phyloP scores from a whole-genome alignment of 305 asterid genomes.

The Fraxinus sp. region DNA sequence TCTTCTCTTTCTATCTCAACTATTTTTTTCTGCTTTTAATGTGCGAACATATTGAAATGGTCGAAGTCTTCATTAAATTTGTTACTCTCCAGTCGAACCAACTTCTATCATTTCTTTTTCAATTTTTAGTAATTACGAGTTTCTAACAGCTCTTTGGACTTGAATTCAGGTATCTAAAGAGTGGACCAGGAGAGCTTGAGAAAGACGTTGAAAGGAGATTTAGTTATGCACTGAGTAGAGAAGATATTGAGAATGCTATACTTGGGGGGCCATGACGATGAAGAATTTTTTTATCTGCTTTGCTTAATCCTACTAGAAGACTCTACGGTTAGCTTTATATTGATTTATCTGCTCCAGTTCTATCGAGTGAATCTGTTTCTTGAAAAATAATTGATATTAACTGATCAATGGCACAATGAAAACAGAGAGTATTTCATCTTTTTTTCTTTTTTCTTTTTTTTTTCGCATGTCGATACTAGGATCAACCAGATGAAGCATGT shows the following conservation, averaged over 20 bases:
- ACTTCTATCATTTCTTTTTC: not conserved
- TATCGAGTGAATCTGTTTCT: not conserved
- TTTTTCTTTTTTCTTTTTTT: not conserved
- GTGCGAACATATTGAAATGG: not conserved
- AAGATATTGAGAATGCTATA: conserved; percentile 93
- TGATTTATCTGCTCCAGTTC: not conserved
- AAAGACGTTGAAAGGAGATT: conserved; percentile 91
- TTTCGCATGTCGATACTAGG: not conserved
- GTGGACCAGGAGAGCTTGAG: conserved; percentile 77
- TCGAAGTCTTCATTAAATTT: not conserved
- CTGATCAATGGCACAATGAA: not conserved
- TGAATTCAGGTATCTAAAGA: conserved; percentile 75
- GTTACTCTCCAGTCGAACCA: not conserved
- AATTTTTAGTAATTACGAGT: not conserved
- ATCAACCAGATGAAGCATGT: not conserved
- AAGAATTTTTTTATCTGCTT: not conserved
- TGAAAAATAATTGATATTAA: not conserved
- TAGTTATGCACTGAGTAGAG: conserved; percentile 94
- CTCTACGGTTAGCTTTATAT: not conserved
- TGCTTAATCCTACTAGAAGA: not conserved
- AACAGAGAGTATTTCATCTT: not conserved
- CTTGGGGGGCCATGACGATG: conserved; percentile 85
- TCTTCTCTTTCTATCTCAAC: not conserved
- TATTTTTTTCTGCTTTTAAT: not conserved
- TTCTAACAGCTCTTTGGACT: not conserved